Percentiles rank a stretch among this genome's conserved stretches.
These are phyloP conservation scores for Rhizomucor miehei DNA, from an alignment of 371 early-diverging fungal genomes.

Conservation along the genomic window DNA sequence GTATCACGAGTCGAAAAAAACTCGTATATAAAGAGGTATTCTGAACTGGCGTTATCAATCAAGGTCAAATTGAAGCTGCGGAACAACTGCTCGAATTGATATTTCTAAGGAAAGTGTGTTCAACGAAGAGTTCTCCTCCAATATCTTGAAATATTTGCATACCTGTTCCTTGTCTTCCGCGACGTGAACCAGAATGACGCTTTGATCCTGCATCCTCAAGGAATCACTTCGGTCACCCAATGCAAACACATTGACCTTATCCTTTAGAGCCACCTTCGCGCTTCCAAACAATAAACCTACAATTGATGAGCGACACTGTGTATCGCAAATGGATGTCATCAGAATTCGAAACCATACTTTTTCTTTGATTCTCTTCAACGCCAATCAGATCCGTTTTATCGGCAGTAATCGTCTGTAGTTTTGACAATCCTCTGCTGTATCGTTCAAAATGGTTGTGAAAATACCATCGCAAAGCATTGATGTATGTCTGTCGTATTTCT, in stretches of 20 bases:
- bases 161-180: conserved; percentile 77
- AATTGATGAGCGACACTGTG: background rate
- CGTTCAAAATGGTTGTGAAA: conserved; percentile 86
- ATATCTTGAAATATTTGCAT: conserved; percentile 2
- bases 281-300: conserved; percentile 59
- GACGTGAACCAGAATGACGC: conserved; percentile 76
- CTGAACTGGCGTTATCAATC: conserved; percentile 90
- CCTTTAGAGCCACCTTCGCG: conserved; percentile 53
- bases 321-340: no score
- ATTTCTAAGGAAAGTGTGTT: conserved; percentile 39
- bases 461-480: conserved; percentile 79
- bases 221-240: conserved; percentile 73
- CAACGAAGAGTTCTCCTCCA: background rate
- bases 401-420: conserved; percentile 73
- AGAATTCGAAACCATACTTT: conserved; percentile 49
- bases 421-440: conserved; percentile 72
- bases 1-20: conserved; percentile 72
- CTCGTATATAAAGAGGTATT: conserved; percentile 85
- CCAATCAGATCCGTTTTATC: conserved; percentile 85
- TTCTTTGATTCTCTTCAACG: conserved; percentile 70
- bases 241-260: conserved; percentile 75
- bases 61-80: conserved; percentile 83
- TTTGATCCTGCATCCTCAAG: conserved; percentile 68
- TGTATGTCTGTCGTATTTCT: conserved; percentile 84
- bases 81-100: conserved; percentile 76